A percentile compares a stretch with the other conserved stretches of the same genome.
phyloP scores from a whole-genome alignment of 805 yeast species.

The Soucietia sequanensis region DNA sequence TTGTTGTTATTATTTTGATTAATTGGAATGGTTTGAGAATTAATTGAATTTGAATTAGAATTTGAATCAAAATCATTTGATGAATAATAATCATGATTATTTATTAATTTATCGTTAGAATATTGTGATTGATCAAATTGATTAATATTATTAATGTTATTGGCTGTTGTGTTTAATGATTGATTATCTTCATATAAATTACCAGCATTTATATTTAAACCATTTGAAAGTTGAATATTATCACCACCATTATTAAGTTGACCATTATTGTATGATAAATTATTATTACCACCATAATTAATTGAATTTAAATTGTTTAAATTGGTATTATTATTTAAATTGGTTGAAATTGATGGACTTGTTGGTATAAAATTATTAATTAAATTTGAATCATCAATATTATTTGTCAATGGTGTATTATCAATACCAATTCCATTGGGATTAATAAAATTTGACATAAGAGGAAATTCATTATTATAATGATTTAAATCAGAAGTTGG shows the following conservation, averaged over 20 bases:
- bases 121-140: no score
- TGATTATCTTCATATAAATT: no score
- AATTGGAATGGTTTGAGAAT: constrained; percentile 1
- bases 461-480: constrained; percentile 11
- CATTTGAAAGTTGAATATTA: not conserved
- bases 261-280: not conserved
- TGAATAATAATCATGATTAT: constrained; percentile 3
- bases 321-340: not conserved
- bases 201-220: constrained; percentile 7
- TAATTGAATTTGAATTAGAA: no score
- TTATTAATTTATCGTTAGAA: constrained; percentile 1
- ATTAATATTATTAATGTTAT: no score
- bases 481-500: constrained; percentile 12
- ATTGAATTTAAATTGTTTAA: no score
- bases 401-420: no score
- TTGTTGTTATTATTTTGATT: no score
- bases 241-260: no score
- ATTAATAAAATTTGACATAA: constrained; percentile 1
- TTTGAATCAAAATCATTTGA: no score
- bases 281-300: not conserved
- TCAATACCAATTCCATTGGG: constrained; percentile 1
- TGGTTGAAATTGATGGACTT: not conserved
- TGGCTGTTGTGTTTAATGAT: no score
- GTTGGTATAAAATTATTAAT: not conserved
- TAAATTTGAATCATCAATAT: constrained; percentile 6